Conservation (phyloP, 129 eudicot genomes). For the Centrapalus pauciflorus region DNA sequence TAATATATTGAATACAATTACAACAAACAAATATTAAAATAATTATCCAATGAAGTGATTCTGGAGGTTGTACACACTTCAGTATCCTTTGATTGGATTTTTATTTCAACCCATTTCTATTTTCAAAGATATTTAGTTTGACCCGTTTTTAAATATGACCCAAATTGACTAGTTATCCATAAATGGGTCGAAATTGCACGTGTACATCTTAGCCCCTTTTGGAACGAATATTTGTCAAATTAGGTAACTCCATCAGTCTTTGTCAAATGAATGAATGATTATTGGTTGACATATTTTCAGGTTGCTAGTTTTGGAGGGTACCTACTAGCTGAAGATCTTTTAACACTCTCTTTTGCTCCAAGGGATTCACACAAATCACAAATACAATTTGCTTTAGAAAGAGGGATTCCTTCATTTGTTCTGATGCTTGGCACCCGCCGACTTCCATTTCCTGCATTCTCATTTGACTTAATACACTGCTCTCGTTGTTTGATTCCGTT, state of each 20-base stretch:
- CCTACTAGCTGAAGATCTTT: slow-evolving; percentile 67
- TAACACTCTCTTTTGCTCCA: slow-evolving; percentile 92
- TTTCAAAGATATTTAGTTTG: no score
- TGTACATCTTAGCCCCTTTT: background rate
- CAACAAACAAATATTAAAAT: no score
- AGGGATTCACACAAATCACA: slow-evolving; percentile 97
- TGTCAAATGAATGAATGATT: background rate
- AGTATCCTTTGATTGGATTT: no score
- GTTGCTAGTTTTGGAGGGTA: slow-evolving; percentile 99
- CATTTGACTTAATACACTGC: slow-evolving; percentile 81
- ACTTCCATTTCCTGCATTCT: slow-evolving; percentile 75
- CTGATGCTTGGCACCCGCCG: slow-evolving; percentile 94
- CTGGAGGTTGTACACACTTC: no score
- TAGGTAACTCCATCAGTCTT: background rate
- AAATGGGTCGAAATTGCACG: no score
- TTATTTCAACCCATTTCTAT: no score
- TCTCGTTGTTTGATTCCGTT: slow-evolving; percentile 83
- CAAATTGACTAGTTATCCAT: no score
- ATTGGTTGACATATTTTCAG: slow-evolving; percentile 31
- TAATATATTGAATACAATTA: no score
- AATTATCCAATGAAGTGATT: no score
- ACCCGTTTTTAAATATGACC: no score
- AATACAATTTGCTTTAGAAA: slow-evolving; percentile 89
- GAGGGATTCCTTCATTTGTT: slow-evolving; percentile 93
- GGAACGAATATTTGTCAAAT: background rate